A percentile compares a stretch with the other conserved stretches of the same genome.
Conservation (phyloP, 257 asterid genomes). For the Marsdenia floribunda region DNA sequence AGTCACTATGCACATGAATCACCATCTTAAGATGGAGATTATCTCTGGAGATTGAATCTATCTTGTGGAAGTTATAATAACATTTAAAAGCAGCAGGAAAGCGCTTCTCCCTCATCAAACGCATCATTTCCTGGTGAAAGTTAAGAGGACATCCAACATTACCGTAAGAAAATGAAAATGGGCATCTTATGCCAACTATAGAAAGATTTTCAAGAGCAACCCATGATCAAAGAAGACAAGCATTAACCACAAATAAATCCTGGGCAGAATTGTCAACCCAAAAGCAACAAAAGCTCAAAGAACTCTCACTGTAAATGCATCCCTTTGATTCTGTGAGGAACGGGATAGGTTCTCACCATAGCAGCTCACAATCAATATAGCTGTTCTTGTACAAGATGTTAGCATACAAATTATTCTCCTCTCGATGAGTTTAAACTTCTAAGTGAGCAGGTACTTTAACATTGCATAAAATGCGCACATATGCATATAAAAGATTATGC, state of each 20-base stretch:
- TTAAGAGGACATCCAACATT: neutral
- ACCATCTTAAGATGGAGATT: slow-evolving; percentile 90
- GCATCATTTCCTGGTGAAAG: slow-evolving; percentile 75
- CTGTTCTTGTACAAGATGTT: neutral
- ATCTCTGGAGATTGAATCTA: slow-evolving; percentile 49
- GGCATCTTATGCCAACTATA: neutral
- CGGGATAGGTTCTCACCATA: neutral
- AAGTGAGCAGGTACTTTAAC: neutral
- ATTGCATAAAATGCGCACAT: neutral
- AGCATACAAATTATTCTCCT: neutral
- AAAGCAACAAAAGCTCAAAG: neutral
- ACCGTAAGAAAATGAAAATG: neutral
- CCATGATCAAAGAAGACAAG: neutral
- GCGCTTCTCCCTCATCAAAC: slow-evolving; percentile 73
- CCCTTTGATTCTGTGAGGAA: neutral
- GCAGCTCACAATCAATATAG: neutral
- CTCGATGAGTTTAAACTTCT: neutral
- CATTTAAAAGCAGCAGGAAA: slow-evolving; percentile 83
- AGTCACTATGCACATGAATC: slow-evolving; percentile 86
- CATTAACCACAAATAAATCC: neutral
- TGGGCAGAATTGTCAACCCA: neutral
- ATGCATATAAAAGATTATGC: no score
- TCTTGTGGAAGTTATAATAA: slow-evolving; percentile 70
- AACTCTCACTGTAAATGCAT: neutral
- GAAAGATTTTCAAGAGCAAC: neutral